These are phyloP conservation scores for Millerozyma acaciae DNA, from an alignment of 805 yeast species.

Conservation along the genomic window DNA sequence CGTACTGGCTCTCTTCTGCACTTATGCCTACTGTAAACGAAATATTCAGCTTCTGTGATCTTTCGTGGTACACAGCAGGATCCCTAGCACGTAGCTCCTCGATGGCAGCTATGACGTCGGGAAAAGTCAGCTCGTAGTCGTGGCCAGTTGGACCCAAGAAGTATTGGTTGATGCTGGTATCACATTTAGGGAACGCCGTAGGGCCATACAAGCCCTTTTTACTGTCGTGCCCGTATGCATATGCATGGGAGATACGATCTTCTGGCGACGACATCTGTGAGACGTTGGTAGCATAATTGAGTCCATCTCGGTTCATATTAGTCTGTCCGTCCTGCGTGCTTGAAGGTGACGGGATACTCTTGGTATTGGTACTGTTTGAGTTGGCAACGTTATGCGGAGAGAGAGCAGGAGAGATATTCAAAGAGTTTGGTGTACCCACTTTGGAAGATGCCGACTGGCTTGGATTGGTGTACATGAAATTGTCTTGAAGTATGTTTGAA, in stretches of 20 bases:
- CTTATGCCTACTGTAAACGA: constrained; percentile 48
- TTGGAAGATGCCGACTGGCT: constrained; percentile 26
- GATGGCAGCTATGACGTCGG: constrained; percentile 53
- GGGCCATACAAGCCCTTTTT: constrained; percentile 13
- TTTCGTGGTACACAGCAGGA: constrained; percentile 37
- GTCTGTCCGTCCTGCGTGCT: neutral
- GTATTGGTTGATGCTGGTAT: constrained; percentile 62
- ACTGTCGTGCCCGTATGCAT: neutral
- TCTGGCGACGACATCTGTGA: constrained; percentile 16
- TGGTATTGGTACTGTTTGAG: constrained; percentile 1
- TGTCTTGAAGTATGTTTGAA: constrained; percentile 59
- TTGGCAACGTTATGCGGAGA: constrained; percentile 26
- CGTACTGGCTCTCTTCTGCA: constrained; percentile 30
- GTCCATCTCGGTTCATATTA: constrained; percentile 26
- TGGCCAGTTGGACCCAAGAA: constrained; percentile 51
- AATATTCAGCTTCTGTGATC: constrained; percentile 38
- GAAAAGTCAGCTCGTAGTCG: constrained; percentile 45
- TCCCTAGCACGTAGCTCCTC: constrained; percentile 34
- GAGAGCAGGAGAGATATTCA: constrained; percentile 30
- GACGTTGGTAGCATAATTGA: constrained; percentile 10
- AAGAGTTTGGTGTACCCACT: constrained; percentile 37
- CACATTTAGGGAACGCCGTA: constrained; percentile 43
- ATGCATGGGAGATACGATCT: constrained; percentile 1
- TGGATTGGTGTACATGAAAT: constrained; percentile 18
- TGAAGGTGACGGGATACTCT: neutral